Base-by-base conservation (phyloP, 306 rosid species). In the Trifolium dubium region DNA sequence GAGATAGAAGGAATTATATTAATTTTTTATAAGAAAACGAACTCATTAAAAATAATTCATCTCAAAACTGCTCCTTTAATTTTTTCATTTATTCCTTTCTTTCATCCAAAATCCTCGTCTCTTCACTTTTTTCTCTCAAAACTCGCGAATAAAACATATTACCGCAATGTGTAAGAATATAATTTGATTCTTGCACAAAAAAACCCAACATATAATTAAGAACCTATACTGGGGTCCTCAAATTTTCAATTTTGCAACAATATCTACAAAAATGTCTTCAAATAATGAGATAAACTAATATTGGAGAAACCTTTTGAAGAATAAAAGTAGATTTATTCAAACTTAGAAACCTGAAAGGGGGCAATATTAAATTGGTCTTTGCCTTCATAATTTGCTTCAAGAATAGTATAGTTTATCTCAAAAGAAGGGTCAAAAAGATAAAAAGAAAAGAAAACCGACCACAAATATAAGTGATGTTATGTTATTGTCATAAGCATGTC, bases 301-400 rank as follows among this genome's bases (percentile, higher is more conserved):
- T 17, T 13, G 67, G 71, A 74, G 64, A 43, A 40, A 56, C 75
- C 71, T 64, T 82, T 77, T 31, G 30, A 11, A 10, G 12, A 73
- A 23, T 23, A 35, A 63, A 68, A 59, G 65, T 13, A 31, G 14
- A 66, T 46, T 71, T 46, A 62, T 41, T 17, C 32, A 34, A 68
- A 63, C 17, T 7, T 14, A 31, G 75, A 72, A 55, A 63, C 43
- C 47, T 19, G 39, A 15, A 59, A 69, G 37, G 55, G 74, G 15
- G 3, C 31, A 41, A 10, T 73, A 32, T 39, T 40, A 8, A 28
- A 46, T 30, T 40, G 66, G 72, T 60, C 76, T 15, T 59, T 40
- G 58, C 53, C 9, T 41, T 58, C 72, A 83, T 75, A 15, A 79
- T 83, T 74, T 46, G 64, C 59, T 73, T 12, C 0, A 17, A 67